Evolutionary conservation across 75 land plant species (phyloP), one percentile per base, ranked within the genome.

Genomic region (Ceratopteris richardii): DNA sequence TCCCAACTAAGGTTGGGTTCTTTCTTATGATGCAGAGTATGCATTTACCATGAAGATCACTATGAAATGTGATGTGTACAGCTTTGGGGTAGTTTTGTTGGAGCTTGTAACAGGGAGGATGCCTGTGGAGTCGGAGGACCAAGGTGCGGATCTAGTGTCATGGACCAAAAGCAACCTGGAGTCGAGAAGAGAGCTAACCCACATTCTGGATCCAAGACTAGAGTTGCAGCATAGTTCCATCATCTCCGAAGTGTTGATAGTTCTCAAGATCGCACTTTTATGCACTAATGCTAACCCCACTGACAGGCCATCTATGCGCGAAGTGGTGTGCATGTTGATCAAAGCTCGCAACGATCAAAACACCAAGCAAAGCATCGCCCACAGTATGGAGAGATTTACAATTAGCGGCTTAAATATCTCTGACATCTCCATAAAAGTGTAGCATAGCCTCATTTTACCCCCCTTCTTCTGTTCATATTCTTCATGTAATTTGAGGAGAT

Each of bases 31-130:
- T 69, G 16, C 58, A 69, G 30, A 44, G 69, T 19, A 57, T 56
- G 31, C 67, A 67, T 14, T 62, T 52, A 20, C 62, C 56, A 54
- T 30, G 58, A 63, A 24, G 26, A 66, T 29, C 48, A 78, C 54
- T 52, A 86, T 80, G 60, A 86, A 86, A 71, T 82, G 86, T 37
- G 90, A 86, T 54, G 77, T 86, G 27, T 86, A 82, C 67, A 86
- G 90, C 61, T 86, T 76, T 59, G 90, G 90, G 0, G 90, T 86
- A 24, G 86, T 86, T 10, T 65, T 86, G 23, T 68, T 86, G 25
- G 90, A 86, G 66, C 58, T 86, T 13, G 51, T 86, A 44, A 79
- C 90, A 0, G 83, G 90, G 0, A 86, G 66, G 53, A 74, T 16
- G 17, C 76, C 86, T 30, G 70, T 69, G 9, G 82, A 87, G 51